Percentiles rank a stretch among this genome's conserved stretches.
Evolutionary conservation across 108 stramenopile species (phyloP).

Genomic region (Hondaea fermentalgiana): DNA sequence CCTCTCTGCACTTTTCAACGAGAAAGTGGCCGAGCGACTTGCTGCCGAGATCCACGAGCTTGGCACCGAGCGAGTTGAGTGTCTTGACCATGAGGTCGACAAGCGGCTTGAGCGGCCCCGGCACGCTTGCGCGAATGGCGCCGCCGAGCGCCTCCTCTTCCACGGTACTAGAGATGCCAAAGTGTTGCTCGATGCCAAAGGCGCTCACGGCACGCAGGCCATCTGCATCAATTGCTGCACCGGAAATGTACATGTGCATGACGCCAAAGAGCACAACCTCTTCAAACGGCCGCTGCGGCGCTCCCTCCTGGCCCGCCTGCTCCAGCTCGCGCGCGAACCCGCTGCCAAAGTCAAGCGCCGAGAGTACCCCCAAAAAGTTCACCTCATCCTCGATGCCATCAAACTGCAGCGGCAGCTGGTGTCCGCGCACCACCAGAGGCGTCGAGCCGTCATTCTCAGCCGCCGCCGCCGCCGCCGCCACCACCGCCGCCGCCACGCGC

Average conservation of each 20-base stretch:
- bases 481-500: too few relatives aligned
- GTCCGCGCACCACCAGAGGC: background rate
- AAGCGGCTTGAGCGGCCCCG: background rate
- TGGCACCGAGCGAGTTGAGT: background rate
- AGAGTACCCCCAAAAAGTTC: background rate
- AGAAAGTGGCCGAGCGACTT: background rate
- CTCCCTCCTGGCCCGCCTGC: background rate
- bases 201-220: background rate
- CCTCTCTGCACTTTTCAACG: background rate
- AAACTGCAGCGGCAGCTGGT: background rate
- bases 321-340: background rate
- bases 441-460: background rate
- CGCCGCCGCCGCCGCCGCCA: too few relatives aligned
- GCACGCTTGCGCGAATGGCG: background rate
- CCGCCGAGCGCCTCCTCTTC: background rate
- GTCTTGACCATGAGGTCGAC: background rate
- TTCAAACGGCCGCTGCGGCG: background rate
- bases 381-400: background rate
- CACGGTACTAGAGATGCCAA: background rate
- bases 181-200: background rate
- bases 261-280: background rate
- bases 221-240: background rate
- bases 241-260: conserved; percentile 16
- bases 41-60: background rate
- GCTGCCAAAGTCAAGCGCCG: background rate